These are phyloP conservation scores for Hypoxylon cercidicola DNA, from an alignment of 495 filamentous ascomycete species.

Conservation along the genomic window DNA sequence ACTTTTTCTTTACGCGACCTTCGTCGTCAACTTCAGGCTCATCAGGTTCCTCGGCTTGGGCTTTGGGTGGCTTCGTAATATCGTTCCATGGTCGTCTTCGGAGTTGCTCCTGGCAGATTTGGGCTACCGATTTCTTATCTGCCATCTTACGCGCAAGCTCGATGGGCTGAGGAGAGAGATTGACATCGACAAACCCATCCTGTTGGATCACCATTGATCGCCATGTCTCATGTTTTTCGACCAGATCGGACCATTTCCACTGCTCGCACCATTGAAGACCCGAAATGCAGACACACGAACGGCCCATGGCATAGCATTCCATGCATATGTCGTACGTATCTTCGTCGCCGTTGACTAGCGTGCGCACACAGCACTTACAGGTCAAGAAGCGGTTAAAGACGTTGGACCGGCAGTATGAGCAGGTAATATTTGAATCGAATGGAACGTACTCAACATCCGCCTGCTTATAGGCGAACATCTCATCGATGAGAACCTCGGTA, in stretches of 20 bases:
- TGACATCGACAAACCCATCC: constrained; percentile 66
- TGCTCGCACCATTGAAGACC: constrained; percentile 92
- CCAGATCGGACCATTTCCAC: constrained; percentile 83
- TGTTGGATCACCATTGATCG: constrained; percentile 75
- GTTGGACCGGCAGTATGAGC: constrained; percentile 94
- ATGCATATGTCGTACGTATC: constrained; percentile 95
- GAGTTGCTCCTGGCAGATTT: constrained; percentile 90
- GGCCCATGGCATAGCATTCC: constrained; percentile 95
- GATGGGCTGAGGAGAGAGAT: constrained; percentile 71
- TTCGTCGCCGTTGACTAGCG: constrained; percentile 68
- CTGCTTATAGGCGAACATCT: constrained; percentile 78
- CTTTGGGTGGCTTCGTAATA: constrained; percentile 56
- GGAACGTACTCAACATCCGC: constrained; percentile 74
- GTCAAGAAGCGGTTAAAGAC: constrained; percentile 98
- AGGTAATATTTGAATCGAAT: constrained; percentile 90
- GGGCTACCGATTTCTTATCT: constrained; percentile 80
- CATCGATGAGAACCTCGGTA: constrained; percentile 79
- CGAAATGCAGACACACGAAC: constrained; percentile 88
- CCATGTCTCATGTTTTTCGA: constrained; percentile 83
- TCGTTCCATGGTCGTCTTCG: constrained; percentile 73
- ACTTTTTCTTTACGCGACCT: constrained; percentile 59
- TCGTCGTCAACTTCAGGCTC: constrained; percentile 64
- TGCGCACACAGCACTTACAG: constrained; percentile 78
- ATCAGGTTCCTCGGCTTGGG: constrained; percentile 54
- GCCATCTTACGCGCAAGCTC: constrained; percentile 68